These are phyloP conservation scores for Harringtonia aguacate DNA, from an alignment of 2,329 filamentous ascomycete species.

Conservation along the genomic window DNA sequence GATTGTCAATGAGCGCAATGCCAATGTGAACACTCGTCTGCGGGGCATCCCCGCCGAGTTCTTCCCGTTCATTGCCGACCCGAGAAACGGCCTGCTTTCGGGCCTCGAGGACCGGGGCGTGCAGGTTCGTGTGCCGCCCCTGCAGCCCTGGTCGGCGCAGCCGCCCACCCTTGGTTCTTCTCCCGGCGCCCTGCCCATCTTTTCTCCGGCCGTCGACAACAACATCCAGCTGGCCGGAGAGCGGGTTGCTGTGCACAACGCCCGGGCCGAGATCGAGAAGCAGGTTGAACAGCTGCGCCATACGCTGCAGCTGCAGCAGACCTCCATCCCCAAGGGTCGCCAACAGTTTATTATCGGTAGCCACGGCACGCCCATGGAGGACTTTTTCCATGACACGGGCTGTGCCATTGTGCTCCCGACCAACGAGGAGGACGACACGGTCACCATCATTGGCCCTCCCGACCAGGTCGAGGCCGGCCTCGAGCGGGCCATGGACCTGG, in stretches of 20 bases:
- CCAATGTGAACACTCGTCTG: slow-evolving; percentile 71
- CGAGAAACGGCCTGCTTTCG: slow-evolving; percentile 56
- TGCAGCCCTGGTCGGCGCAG: slow-evolving; percentile 63
- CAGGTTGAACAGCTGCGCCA: slow-evolving; percentile 65
- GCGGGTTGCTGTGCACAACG: slow-evolving; percentile 68
- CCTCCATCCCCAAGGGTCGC: slow-evolving; percentile 72
- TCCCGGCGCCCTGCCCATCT: slow-evolving; percentile 56
- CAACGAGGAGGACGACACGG: slow-evolving; percentile 67
- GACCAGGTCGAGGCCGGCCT: slow-evolving; percentile 64
- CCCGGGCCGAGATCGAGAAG: slow-evolving; percentile 69
- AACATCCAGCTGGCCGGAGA: slow-evolving; percentile 84
- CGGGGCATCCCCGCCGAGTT: slow-evolving; percentile 82
- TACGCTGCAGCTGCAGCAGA: slow-evolving; percentile 66
- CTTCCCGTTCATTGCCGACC: slow-evolving; percentile 88
- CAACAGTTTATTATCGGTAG: slow-evolving; percentile 95
- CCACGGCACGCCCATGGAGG: slow-evolving; percentile 64
- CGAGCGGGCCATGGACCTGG: slow-evolving; percentile 79
- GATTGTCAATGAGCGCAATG: slow-evolving; percentile 78
- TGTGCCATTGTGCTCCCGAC: slow-evolving; percentile 77
- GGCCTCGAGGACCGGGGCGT: slow-evolving; percentile 66
- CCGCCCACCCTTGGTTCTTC: slow-evolving; percentile 52
- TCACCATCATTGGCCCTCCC: slow-evolving; percentile 75
- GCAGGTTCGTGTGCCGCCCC: slow-evolving; percentile 71
- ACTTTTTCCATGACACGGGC: slow-evolving; percentile 84
- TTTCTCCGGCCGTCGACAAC: slow-evolving; percentile 59